Evolutionary conservation across 2,329 filamentous ascomycete species (phyloP), one percentile per base, ranked within the genome.

Genomic region (Fusarium bactridioides): DNA sequence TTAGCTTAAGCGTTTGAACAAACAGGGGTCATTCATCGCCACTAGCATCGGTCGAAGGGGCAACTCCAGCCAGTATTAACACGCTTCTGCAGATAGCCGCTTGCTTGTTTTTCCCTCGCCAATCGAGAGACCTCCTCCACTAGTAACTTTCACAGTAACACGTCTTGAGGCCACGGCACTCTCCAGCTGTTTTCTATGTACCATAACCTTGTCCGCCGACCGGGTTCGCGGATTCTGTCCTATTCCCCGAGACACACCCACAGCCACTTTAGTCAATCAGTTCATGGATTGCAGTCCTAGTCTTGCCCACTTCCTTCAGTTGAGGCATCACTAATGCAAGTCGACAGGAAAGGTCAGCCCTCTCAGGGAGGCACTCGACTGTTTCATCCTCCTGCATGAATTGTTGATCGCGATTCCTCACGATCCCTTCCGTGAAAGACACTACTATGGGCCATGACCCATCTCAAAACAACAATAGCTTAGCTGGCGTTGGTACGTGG

Each of bases 211-310:
- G 51, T 56, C 62, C 57, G 44, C 47, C 55, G 59, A 74, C 70
- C 70, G 50, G 70, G 70, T 73, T 41, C 58, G 48, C 70, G 70
- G 70, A 43, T 73, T 44, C 41, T 58, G 59, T 47, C 45, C 48
- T 55, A 12, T 27, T 38, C 51, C 51, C 61, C 23, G 54, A 73
- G 70, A 73, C 70, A 73, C 35, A 73, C 35, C 62, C 27, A 12
- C 25, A 62, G 57, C 66, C 67, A 73, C 62, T 33, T 51, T 51
- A 51, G 21, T 63, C 44, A 55, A 55, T 31, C 33, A 59, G 48
- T 44, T 33, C 41, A 27, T 27, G 25, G 40, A 38, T 41, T 38
- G 43, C 29, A 37, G 59, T 47, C 44, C 61, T 51, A 23, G 38
- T 53, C 43, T 70, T 61, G 45, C 29, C 55, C 11, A 35, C 35